Percentiles rank a stretch among this genome's conserved stretches.
These are phyloP conservation scores for Guadua angustifolia DNA, from an alignment of 176 grass and related monocot genomes.

Conservation along the genomic window DNA sequence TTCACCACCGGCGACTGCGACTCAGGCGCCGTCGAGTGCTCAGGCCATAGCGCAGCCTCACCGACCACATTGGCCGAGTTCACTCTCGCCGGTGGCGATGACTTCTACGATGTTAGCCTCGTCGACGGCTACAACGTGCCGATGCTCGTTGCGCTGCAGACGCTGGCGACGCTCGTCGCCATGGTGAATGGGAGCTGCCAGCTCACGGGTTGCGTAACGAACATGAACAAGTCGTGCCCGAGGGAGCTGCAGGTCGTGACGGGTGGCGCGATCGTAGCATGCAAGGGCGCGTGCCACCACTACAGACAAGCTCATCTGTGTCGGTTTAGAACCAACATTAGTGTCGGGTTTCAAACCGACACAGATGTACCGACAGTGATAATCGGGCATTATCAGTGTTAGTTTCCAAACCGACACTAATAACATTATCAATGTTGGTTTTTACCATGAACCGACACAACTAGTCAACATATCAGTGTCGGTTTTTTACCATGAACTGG, in stretches of 20 bases:
- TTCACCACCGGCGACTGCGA: constrained; percentile 58
- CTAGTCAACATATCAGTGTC: too few species aligned
- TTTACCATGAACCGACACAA: too few species aligned
- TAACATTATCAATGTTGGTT: too few species aligned
- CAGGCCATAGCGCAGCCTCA: constrained; percentile 44
- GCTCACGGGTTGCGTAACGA: constrained; percentile 40
- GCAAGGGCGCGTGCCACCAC: constrained; percentile 76
- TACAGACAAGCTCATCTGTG: too few species aligned
- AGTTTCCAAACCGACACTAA: too few species aligned
- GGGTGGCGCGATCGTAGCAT: constrained; percentile 26
- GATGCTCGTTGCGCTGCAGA: constrained; percentile 54
- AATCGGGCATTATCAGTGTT: too few species aligned
- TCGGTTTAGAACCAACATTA: too few species aligned
- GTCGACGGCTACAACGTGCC: constrained; percentile 93
- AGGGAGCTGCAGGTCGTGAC: constrained; percentile 35
- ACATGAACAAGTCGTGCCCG: constrained; percentile 61
- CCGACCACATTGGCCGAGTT: constrained; percentile 64
- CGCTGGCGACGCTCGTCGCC: neutral
- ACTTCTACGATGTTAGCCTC: constrained; percentile 98
- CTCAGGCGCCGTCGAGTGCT: constrained; percentile 55
- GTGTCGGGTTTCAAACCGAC: too few species aligned
- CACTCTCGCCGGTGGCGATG: constrained; percentile 61
- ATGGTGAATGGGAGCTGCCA: constrained; percentile 41
- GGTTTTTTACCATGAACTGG: too few species aligned
- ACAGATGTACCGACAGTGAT: too few species aligned